These are phyloP conservation scores for Blastocystis sp. DNA, from an alignment of 352 stramenopile species.

Conservation along the genomic window DNA sequence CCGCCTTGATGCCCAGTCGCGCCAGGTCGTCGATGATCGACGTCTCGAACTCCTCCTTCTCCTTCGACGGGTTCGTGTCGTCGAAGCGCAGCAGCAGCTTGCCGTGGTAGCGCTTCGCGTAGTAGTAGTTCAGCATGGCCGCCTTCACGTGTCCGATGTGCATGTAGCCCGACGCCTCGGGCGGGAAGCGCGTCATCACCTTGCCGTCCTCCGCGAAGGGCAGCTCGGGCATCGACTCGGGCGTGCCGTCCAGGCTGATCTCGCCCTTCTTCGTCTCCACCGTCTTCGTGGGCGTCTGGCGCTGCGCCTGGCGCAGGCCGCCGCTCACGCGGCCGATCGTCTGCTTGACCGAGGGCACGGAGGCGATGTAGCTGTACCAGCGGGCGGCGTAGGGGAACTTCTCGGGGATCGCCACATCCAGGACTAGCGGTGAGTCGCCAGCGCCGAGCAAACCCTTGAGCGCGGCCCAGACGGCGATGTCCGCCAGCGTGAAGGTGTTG, in stretches of 20 bases:
- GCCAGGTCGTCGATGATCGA: constrained; percentile 86
- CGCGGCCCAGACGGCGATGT: constrained; percentile 87
- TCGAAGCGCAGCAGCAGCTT: constrained; percentile 95
- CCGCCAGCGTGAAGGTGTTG: constrained; percentile 87
- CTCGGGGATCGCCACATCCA: constrained; percentile 47
- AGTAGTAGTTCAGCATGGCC: constrained; percentile 98
- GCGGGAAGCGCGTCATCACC: constrained; percentile 95
- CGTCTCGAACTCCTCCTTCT: constrained; percentile 98
- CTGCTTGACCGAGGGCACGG: constrained; percentile 63
- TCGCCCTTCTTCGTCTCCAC: constrained; percentile 75
- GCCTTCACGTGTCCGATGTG: constrained; percentile 99
- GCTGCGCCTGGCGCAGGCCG: constrained; percentile 33
- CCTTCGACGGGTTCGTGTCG: constrained; percentile 99
- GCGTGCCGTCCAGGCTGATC: constrained; percentile 78
- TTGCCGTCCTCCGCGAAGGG: constrained; percentile 89
- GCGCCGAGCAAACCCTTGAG: constrained; percentile 46
- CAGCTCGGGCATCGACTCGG: constrained; percentile 77
- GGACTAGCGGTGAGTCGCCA: neutral
- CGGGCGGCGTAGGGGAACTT: constrained; percentile 78
- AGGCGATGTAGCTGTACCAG: constrained; percentile 78
- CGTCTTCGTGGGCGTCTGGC: constrained; percentile 45
- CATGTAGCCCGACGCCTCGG: constrained; percentile 95
- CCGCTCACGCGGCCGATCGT: constrained; percentile 50
- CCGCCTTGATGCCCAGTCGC: constrained; percentile 78
- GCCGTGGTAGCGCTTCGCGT: constrained; percentile 92